These are phyloP conservation scores for Danielia oregonensis DNA, from an alignment of 805 yeast genomes.

Conservation along the genomic window DNA sequence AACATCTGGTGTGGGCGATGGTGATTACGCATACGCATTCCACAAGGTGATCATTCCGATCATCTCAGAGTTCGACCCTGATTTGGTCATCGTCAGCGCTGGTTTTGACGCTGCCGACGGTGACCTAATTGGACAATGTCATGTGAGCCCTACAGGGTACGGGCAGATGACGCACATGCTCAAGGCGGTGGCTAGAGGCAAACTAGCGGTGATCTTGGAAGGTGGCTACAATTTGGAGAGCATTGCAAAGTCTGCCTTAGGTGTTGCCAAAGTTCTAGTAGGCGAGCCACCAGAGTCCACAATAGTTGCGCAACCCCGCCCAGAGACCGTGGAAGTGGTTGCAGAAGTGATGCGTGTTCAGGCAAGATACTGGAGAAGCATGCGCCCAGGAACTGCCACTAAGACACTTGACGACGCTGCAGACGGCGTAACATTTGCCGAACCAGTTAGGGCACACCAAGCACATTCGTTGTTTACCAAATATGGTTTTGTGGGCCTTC, in stretches of 20 bases:
- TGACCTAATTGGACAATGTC: constrained; percentile 94
- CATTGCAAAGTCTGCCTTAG: constrained; percentile 84
- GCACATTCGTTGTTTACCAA: constrained; percentile 50
- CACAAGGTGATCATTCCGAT: constrained; percentile 82
- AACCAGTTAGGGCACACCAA: constrained; percentile 74
- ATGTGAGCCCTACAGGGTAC: constrained; percentile 91
- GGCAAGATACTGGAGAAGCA: constrained; percentile 81
- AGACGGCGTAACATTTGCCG: constrained; percentile 55
- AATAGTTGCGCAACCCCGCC: constrained; percentile 59
- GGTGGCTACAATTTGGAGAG: constrained; percentile 96
- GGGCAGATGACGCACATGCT: constrained; percentile 94
- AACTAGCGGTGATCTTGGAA: constrained; percentile 83
- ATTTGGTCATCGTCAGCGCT: constrained; percentile 84
- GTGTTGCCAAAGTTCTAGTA: constrained; percentile 83
- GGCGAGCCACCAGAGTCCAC: constrained; percentile 94
- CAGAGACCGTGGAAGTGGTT: constrained; percentile 74
- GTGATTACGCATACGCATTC: constrained; percentile 92
- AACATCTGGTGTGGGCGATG: constrained; percentile 86
- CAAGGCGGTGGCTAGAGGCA: constrained; percentile 84
- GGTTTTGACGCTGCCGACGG: constrained; percentile 99
- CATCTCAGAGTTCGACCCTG: constrained; percentile 86
- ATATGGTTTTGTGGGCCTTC: constrained; percentile 63
- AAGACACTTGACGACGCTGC: constrained; percentile 37
- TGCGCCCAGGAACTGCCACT: constrained; percentile 61
- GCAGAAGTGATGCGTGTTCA: constrained; percentile 79